Conservation (phyloP, 768 basidiomycete genomes). For the Strobilomyces dryophilus region DNA sequence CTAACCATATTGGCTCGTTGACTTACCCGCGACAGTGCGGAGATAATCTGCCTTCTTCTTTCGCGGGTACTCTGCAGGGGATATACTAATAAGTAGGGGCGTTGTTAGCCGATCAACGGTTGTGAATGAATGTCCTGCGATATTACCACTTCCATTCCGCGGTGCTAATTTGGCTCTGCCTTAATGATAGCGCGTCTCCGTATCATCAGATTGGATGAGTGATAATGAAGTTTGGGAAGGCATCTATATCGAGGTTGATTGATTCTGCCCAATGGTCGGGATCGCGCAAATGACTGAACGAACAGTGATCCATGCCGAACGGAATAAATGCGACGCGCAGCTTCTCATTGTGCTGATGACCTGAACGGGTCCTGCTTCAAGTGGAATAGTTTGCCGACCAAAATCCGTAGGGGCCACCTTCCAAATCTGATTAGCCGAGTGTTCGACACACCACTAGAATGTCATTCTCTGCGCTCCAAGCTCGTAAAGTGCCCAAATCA, state of each 20-base stretch:
- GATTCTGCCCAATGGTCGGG: background rate
- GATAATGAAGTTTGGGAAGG: background rate
- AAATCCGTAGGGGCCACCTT: background rate
- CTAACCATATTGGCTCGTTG: constrained; percentile 10
- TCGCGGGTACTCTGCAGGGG: constrained; percentile 14
- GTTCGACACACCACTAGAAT: too few relatives aligned
- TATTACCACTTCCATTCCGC: constrained; percentile 23
- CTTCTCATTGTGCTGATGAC: background rate
- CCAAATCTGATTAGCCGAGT: background rate
- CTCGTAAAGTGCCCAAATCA: background rate
- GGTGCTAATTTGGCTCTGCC: constrained; percentile 3
- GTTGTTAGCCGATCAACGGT: constrained; percentile 5
- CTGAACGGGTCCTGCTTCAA: background rate
- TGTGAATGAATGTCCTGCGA: constrained; percentile 12
- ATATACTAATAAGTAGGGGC: background rate
- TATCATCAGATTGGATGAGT: background rate
- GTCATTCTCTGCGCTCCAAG: background rate
- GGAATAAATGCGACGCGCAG: background rate
- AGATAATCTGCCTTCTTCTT: constrained; percentile 14
- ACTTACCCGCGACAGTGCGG: constrained; percentile 12
- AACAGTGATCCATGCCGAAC: background rate
- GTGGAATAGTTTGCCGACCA: background rate
- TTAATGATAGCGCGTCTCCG: constrained; percentile 1
- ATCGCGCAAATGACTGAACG: constrained; percentile 2
- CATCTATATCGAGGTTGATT: constrained; percentile 10